Evolutionary conservation across 1,139 yeast genomes (phyloP).

Genomic region (Candida glucosophila): DNA sequence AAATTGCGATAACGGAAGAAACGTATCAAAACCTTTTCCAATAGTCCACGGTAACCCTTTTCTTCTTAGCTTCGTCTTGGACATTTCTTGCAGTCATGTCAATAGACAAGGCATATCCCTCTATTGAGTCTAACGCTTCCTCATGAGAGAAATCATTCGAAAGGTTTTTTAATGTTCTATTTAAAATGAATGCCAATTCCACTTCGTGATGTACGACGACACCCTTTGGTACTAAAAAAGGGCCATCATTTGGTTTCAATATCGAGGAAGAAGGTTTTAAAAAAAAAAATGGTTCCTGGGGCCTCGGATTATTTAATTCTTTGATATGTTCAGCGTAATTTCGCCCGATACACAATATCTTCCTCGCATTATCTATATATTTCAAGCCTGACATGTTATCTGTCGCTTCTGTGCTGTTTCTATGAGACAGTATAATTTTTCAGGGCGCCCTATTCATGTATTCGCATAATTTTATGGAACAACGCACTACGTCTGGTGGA

Average conservation of each 20-base stretch:
- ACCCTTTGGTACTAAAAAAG: constrained; percentile 77
- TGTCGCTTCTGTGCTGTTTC: not conserved
- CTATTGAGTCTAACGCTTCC: constrained; percentile 71
- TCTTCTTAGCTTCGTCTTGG: constrained; percentile 87
- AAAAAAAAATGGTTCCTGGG: constrained; percentile 84
- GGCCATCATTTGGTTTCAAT: constrained; percentile 56
- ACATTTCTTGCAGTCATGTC: constrained; percentile 95
- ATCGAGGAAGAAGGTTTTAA: constrained; percentile 74
- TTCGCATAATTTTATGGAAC: too few species aligned
- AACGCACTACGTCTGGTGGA: too few species aligned
- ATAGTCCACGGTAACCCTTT: constrained; percentile 96
- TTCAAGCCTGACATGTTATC: constrained; percentile 39
- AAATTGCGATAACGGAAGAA: constrained; percentile 69
- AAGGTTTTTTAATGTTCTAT: constrained; percentile 54
- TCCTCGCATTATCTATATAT: constrained; percentile 60
- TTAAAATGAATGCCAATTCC: constrained; percentile 76
- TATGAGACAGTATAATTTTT: too few species aligned
- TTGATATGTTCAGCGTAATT: constrained; percentile 92
- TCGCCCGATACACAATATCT: constrained; percentile 90
- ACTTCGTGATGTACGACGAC: constrained; percentile 84
- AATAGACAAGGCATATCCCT: constrained; percentile 78
- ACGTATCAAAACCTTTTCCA: constrained; percentile 95
- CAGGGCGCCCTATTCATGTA: too few species aligned
- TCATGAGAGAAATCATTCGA: constrained; percentile 49
- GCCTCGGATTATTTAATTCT: constrained; percentile 75